Base-by-base conservation (phyloP, 73 alveolate genomes). In the Effrenium voratum region DNA sequence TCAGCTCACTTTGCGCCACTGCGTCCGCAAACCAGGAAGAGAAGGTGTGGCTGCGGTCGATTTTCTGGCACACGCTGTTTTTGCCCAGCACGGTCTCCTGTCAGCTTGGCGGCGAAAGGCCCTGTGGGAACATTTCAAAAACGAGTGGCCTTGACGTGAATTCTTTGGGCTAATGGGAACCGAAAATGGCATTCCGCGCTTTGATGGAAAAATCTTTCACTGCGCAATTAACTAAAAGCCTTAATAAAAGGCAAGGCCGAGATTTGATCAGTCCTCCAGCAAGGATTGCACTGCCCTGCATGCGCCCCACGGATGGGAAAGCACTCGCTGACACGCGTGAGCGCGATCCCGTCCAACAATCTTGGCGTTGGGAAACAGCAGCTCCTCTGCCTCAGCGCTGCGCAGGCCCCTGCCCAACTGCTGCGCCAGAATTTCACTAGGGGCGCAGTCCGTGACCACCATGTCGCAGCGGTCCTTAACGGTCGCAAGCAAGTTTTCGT, bases 401-500 rank as follows among this genome's bases (percentile, higher is more conserved):
- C 88, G 55, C 36, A 26, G 19, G 34, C 88, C 88, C 6, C 40
- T 40, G 40, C 40, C 63, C 55, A 77, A 28, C 40, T 77, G 55
- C 36, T 77, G 88, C n/a, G 88, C 88, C 59, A 77, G 59, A 34
- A 77, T 24, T 40, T 77, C 88, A 40, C 63, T 43, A 3, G 63
- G 22, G 22, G 88, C 55, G 40, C 88, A 77, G 40, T 77, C 88
- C n/a, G 88, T 77, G 16, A 77, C 88, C 60, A 44, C 88, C 88
- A 77, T 77, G 36, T 77, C 63, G 63, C 63, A 43, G 13, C 40
- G n/a, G n/a, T 44, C 40, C 40, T 40, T 30, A 60, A 77, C 24
- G 47, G 28, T 44, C 40, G n/a, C 55, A 30, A 77, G 16, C 88
- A 77, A 40, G 34, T 77, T 43, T 43, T 40, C 38, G n/a, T 77